Conservation (phyloP, 495 filamentous ascomycete genomes). For the Trichoderma erinaceum region DNA sequence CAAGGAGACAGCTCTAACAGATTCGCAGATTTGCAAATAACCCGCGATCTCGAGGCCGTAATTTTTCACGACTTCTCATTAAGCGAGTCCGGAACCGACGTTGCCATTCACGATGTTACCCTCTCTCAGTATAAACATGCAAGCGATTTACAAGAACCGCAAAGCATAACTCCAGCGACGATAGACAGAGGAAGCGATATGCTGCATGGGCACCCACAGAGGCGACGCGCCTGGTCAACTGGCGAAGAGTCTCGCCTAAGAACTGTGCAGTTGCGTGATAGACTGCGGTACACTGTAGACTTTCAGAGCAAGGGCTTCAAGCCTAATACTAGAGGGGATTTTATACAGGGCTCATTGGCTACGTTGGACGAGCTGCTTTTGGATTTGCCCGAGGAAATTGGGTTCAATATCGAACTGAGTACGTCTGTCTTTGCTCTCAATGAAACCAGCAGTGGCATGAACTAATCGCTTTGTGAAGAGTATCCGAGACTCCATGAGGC, state of each 20-base stretch:
- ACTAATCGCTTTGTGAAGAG: slow-evolving; percentile 19
- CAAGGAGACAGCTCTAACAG: background rate
- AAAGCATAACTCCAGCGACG: background rate
- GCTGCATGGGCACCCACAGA: slow-evolving; percentile 15
- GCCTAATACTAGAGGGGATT: slow-evolving; percentile 31
- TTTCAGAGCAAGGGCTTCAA: slow-evolving; percentile 31
- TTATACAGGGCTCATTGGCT: slow-evolving; percentile 32
- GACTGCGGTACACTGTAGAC: slow-evolving; percentile 35
- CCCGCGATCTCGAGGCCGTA: slow-evolving; percentile 33
- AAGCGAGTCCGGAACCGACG: slow-evolving; percentile 36
- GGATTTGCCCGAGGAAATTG: slow-evolving; percentile 27
- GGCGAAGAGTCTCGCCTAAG: slow-evolving; percentile 47
- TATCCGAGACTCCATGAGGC: slow-evolving; percentile 28
- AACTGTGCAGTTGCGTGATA: slow-evolving; percentile 21
- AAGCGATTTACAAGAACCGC: slow-evolving; percentile 18
- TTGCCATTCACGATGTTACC: slow-evolving; percentile 32
- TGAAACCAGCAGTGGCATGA: too few relatives aligned
- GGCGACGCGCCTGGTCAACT: slow-evolving; percentile 33
- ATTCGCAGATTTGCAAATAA: slow-evolving; percentile 37
- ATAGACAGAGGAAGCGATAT: background rate
- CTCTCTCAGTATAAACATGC: slow-evolving; percentile 29
- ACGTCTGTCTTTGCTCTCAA: slow-evolving; percentile 7
- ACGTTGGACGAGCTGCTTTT: slow-evolving; percentile 34
- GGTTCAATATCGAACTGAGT: slow-evolving; percentile 40
- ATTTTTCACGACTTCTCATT: slow-evolving; percentile 39